A percentile compares a stretch with the other conserved stretches of the same genome.
These are phyloP conservation scores for Kodamaea fukazawae DNA, from an alignment of 805 yeast species.

Conservation along the genomic window DNA sequence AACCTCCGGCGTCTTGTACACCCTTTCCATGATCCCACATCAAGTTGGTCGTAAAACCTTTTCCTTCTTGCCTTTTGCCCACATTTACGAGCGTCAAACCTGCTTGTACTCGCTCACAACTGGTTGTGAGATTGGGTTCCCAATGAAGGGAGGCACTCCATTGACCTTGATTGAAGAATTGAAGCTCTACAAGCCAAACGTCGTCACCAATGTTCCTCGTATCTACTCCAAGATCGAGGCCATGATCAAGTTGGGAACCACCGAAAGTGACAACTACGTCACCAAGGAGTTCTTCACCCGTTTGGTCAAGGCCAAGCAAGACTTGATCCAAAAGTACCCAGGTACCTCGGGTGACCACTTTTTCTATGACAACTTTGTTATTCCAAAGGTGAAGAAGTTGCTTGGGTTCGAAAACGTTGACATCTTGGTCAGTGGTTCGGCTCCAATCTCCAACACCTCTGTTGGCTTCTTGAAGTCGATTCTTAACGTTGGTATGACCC, in stretches of 20 bases:
- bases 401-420: conserved; percentile 31
- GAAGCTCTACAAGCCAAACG: conserved; percentile 22
- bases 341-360: conserved; percentile 19
- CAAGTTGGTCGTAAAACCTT: conserved; percentile 11
- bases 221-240: conserved; percentile 26
- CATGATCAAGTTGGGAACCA: conserved; percentile 23
- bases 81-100: conserved; percentile 33
- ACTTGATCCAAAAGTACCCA: conserved; percentile 14
- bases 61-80: conserved; percentile 37
- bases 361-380: conserved; percentile 13
- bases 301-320: conserved; percentile 18
- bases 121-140: conserved; percentile 29
- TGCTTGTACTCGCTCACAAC: conserved; percentile 18
- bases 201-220: conserved; percentile 26
- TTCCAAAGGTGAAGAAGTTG: conserved; percentile 34
- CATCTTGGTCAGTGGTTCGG: conserved; percentile 25
- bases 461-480: conserved; percentile 24
- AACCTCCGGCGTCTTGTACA: conserved; percentile 18
- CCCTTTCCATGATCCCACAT: conserved; percentile 12
- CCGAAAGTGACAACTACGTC: conserved; percentile 17
- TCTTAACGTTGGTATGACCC: conserved; percentile 24
- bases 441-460: conserved; percentile 22
- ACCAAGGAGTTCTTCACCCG: conserved; percentile 18
- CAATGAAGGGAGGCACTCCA: conserved; percentile 21
- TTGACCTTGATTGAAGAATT: conserved; percentile 24